Evolutionary conservation across 768 basidiomycete genomes (phyloP).

Genomic region (Russula vinacea): DNA sequence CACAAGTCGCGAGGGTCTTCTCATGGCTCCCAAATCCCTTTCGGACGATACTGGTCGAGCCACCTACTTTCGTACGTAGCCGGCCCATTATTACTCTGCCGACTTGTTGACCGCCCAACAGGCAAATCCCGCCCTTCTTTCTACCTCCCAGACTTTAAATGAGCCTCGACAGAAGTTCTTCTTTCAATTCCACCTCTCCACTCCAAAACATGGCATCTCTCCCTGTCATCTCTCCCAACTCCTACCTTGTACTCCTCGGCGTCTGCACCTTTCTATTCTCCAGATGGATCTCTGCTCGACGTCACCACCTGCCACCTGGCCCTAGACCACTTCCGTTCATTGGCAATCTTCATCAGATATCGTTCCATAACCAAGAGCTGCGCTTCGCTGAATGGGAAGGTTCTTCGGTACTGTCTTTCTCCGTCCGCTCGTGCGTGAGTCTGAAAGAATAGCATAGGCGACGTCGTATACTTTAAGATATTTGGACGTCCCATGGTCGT

Average conservation of each 20-base stretch:
- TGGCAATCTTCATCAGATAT: conserved; percentile 36
- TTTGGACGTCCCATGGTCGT: conserved; percentile 36
- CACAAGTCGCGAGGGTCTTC: neutral
- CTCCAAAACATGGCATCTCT: conserved; percentile 6
- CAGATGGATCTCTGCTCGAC: conserved; percentile 26
- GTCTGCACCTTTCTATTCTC: conserved; percentile 27
- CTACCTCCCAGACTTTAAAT: conserved; percentile 7
- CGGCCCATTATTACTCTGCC: too few relatives aligned
- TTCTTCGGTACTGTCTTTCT: conserved; percentile 33
- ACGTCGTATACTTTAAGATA: conserved; percentile 36
- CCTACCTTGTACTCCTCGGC: conserved; percentile 9
- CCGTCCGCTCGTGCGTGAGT: neutral
- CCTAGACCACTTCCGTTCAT: conserved; percentile 35
- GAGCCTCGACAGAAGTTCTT: neutral
- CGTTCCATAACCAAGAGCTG: conserved; percentile 31
- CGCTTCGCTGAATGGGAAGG: conserved; percentile 34
- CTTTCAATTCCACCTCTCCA: conserved; percentile 3
- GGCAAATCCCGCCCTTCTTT: conserved; percentile 12
- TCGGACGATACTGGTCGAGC: too few relatives aligned
- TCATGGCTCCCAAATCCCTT: neutral
- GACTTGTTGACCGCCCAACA: conserved; percentile 3
- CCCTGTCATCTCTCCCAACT: conserved; percentile 8
- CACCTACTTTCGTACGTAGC: conserved; percentile 1
- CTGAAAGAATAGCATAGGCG: conserved; percentile 32
- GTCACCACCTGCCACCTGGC: conserved; percentile 34